A percentile compares a stretch with the other conserved stretches of the same genome.
These are phyloP conservation scores for Malus orientalis DNA, from an alignment of 306 rosid genomes.

Conservation along the genomic window DNA sequence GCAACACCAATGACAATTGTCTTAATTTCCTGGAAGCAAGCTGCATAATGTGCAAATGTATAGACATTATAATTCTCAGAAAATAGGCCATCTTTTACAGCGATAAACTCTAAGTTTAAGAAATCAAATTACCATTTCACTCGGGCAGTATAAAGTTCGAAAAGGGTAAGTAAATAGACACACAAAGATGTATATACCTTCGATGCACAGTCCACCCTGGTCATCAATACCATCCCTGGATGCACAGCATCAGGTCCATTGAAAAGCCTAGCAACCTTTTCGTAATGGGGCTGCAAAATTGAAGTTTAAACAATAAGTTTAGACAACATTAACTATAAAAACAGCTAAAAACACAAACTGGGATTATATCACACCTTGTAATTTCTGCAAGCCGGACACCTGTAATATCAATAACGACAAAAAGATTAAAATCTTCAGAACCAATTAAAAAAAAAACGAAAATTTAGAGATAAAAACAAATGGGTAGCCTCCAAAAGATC, in stretches of 20 bases:
- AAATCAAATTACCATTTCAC: neutral
- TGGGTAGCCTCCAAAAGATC: neutral
- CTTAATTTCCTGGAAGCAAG: neutral
- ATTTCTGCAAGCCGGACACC: constrained; percentile 99
- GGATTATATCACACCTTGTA: constrained; percentile 58
- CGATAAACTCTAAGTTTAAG: neutral
- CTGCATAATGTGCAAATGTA: neutral
- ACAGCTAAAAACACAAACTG: neutral
- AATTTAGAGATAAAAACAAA: neutral
- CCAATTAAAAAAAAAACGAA: neutral
- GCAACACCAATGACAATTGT: neutral
- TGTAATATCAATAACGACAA: constrained; percentile 23
- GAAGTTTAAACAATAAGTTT: constrained; percentile 11
- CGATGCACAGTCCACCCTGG: constrained; percentile 89
- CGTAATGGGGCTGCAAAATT: constrained; percentile 74
- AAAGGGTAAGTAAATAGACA: constrained; percentile 1
- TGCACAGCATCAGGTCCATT: constrained; percentile 92
- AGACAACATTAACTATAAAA: neutral
- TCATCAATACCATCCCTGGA: constrained; percentile 81
- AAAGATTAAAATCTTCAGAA: constrained; percentile 17
- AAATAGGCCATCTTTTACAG: neutral
- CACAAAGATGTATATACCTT: constrained; percentile 43
- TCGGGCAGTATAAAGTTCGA: neutral
- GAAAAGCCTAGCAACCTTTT: constrained; percentile 92
- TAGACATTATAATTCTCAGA: neutral